Evolutionary conservation across 2,329 filamentous ascomycete species (phyloP).

Genomic region (Neopestalotiopsis sp.): DNA sequence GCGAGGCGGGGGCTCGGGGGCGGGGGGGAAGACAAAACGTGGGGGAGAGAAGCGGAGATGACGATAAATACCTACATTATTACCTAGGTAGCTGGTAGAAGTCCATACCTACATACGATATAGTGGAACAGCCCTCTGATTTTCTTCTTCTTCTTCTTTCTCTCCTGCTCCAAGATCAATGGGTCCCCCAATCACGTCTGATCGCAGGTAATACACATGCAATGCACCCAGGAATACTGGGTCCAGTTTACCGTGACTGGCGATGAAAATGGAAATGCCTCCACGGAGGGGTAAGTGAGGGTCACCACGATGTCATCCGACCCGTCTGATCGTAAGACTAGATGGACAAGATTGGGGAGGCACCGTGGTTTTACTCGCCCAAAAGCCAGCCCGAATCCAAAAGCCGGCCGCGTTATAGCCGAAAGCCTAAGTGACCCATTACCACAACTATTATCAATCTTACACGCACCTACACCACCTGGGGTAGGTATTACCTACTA

Average conservation of each 20-base stretch:
- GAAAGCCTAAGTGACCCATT: neutral
- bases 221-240: neutral
- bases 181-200: neutral
- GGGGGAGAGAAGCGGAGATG: constrained; percentile 13
- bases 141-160: neutral
- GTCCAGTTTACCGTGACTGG: neutral
- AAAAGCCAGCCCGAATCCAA: neutral
- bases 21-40: constrained; percentile 4
- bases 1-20: neutral
- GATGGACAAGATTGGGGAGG: neutral
- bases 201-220: neutral
- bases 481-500: too few species aligned
- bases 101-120: too few species aligned
- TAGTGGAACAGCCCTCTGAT: too few species aligned
- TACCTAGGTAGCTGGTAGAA: neutral
- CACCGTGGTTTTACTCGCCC: neutral
- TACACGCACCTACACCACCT: neutral
- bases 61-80: neutral
- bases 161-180: neutral
- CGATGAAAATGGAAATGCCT: too few species aligned
- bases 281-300: neutral
- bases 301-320: neutral
- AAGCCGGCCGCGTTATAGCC: neutral
- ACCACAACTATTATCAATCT: neutral
- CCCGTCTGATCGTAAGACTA: neutral